Evolutionary conservation across 345 rosid species (phyloP).

Genomic region (Euphorbia peplus): DNA sequence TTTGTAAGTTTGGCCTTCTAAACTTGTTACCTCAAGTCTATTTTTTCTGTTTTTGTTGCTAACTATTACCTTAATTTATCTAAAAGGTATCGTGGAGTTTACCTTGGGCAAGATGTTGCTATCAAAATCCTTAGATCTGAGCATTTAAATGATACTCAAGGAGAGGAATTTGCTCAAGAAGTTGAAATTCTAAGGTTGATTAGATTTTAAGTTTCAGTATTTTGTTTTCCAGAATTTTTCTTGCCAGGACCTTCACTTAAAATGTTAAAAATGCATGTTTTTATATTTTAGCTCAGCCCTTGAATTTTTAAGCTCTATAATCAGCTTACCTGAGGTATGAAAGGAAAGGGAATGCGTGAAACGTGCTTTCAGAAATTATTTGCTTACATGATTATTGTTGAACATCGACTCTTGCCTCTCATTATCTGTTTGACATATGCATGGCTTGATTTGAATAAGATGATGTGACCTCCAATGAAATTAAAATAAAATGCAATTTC

Average conservation of each 20-base stretch:
- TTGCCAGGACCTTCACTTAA: neutral
- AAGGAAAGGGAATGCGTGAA: neutral
- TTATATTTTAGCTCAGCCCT: neutral
- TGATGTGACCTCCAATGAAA: neutral
- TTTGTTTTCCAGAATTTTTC: neutral
- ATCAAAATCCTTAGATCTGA: conserved; percentile 62
- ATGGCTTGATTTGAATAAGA: neutral
- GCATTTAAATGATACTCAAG: conserved; percentile 47
- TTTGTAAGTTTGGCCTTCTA: conserved; percentile 42
- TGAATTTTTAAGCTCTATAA: neutral
- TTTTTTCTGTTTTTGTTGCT: conserved; percentile 3
- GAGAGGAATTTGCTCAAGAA: conserved; percentile 64
- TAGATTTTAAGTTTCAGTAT: neutral
- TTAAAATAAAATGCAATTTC: neutral
- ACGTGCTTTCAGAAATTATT: neutral
- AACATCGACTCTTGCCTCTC: neutral
- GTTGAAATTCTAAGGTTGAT: conserved; percentile 62
- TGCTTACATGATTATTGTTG: neutral
- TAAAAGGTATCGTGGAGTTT: conserved; percentile 55
- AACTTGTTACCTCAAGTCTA: conserved; percentile 10
- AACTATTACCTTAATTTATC: conserved; percentile 17
- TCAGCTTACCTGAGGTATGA: neutral
- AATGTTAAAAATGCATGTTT: neutral
- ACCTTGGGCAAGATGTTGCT: conserved; percentile 73
- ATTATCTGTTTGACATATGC: neutral